Conservation (phyloP, 441 rosid species). For the Breynia disticha region DNA sequence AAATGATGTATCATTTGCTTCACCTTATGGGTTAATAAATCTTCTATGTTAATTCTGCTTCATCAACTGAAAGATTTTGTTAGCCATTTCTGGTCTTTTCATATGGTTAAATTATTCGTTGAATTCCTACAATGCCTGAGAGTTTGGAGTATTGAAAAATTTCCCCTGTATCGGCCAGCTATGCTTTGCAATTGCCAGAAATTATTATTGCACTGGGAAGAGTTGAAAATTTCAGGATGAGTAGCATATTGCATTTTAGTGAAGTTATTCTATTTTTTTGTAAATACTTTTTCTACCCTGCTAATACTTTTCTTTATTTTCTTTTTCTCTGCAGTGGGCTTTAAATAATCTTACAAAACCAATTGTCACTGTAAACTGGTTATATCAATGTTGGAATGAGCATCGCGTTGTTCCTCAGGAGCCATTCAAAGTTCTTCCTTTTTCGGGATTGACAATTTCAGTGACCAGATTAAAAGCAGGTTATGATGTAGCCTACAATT, state of each 20-base stretch:
- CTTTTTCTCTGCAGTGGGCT: slow-evolving; percentile 74
- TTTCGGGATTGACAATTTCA: slow-evolving; percentile 72
- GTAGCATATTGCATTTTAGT: not conserved
- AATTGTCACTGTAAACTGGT: slow-evolving; percentile 72
- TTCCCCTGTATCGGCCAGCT: too few species aligned
- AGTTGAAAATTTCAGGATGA: too few species aligned
- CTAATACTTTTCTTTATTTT: slow-evolving; percentile 7
- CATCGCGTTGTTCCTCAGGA: slow-evolving; percentile 97
- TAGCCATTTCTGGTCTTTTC: not conserved
- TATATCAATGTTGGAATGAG: slow-evolving; percentile 83
- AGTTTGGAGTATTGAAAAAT: too few species aligned
- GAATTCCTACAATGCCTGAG: too few species aligned
- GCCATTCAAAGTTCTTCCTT: slow-evolving; percentile 77
- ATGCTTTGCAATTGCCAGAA: too few species aligned
- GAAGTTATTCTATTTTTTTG: slow-evolving; percentile 1
- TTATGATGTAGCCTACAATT: slow-evolving; percentile 19
- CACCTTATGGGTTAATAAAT: not conserved
- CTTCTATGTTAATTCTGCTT: not conserved
- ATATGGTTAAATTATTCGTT: not conserved
- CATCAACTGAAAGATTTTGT: not conserved
- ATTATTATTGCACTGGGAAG: too few species aligned
- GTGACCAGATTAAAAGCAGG: slow-evolving; percentile 82
- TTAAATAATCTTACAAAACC: slow-evolving; percentile 75
- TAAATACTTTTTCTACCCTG: slow-evolving; percentile 8
- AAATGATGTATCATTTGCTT: not conserved